These are phyloP conservation scores for Thalassiosira exigua DNA, from an alignment of 352 stramenopile genomes.

Conservation along the genomic window DNA sequence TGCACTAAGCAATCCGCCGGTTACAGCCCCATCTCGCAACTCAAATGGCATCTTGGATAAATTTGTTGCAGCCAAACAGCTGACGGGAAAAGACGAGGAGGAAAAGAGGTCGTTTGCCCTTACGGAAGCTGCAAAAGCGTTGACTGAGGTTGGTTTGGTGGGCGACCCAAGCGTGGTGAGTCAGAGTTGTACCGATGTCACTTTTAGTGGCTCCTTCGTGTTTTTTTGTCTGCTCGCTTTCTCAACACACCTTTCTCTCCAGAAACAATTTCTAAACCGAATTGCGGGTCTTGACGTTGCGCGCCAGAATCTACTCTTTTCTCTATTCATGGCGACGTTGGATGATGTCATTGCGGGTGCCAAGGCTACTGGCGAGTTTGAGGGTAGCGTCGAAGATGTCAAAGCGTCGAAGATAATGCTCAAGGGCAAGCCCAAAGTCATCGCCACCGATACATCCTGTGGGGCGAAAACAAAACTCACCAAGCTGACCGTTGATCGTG, in stretches of 20 bases:
- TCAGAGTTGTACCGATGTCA: not conserved
- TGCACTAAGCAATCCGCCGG: constrained; percentile 33
- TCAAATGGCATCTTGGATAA: constrained; percentile 56
- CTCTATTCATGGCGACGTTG: constrained; percentile 59
- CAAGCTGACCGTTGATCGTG: constrained; percentile 64
- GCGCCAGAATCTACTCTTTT: constrained; percentile 58
- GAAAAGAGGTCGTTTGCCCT: constrained; percentile 39
- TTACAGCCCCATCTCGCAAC: constrained; percentile 34
- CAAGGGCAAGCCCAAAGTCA: constrained; percentile 34
- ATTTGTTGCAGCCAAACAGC: constrained; percentile 38
- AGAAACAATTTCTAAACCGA: constrained; percentile 66
- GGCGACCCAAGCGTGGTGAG: constrained; percentile 40
- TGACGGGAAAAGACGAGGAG: constrained; percentile 26
- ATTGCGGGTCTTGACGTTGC: constrained; percentile 55
- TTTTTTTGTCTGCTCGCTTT: too few relatives aligned
- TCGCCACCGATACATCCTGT: constrained; percentile 65
- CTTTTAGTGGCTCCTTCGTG: not conserved
- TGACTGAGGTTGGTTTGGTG: constrained; percentile 57
- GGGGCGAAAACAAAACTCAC: constrained; percentile 66
- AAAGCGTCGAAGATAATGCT: constrained; percentile 54
- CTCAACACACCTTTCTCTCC: not conserved
- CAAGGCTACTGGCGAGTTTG: constrained; percentile 69
- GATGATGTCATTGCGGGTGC: constrained; percentile 60
- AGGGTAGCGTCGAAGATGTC: constrained; percentile 78
- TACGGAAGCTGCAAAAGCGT: constrained; percentile 36